Evolutionary conservation across 192 early-diverging fungal genomes (phyloP).

Genomic region (Mortierella antarctica): DNA sequence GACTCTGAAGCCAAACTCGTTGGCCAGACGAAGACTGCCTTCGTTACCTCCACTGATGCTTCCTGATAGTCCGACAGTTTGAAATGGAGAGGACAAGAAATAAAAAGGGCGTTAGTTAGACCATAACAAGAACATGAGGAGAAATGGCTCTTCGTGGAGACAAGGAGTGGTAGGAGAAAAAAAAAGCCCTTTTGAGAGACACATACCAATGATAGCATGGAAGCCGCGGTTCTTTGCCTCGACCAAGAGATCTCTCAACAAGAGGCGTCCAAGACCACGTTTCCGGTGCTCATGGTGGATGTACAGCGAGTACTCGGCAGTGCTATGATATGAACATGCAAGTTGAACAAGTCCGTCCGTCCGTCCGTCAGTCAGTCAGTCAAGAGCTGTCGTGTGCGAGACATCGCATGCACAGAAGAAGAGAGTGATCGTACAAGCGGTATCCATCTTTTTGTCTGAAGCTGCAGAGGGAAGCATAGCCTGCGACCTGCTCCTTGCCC

Average conservation of each 20-base stretch:
- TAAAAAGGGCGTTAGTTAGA: neutral
- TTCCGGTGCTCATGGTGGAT: constrained; percentile 58
- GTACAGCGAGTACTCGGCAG: constrained; percentile 65
- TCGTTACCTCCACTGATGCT: constrained; percentile 61
- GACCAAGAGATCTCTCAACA: constrained; percentile 53
- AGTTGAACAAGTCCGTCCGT: neutral
- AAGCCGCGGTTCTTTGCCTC: constrained; percentile 53
- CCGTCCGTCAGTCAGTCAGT: neutral
- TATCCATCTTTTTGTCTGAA: constrained; percentile 51
- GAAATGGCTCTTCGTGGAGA: too few species aligned
- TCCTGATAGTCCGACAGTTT: constrained; percentile 19
- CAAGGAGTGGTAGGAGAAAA: too few species aligned
- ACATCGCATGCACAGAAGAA: constrained; percentile 7
- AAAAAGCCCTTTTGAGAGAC: too few species aligned
- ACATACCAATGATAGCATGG: constrained; percentile 62
- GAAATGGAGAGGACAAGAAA: neutral
- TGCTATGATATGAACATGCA: constrained; percentile 21
- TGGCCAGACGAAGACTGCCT: constrained; percentile 47
- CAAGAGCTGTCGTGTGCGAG: constrained; percentile 26
- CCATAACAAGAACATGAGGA: too few species aligned
- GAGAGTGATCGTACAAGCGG: constrained; percentile 37
- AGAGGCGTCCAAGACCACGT: constrained; percentile 54
- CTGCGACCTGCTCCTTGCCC: constrained; percentile 29
- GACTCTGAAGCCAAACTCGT: constrained; percentile 56
- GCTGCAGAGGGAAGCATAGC: constrained; percentile 36